Evolutionary conservation across 2,329 filamentous ascomycete genomes (phyloP), one percentile per base, ranked within the genome.

Genomic region (Thielaviopsis ethacetica): DNA sequence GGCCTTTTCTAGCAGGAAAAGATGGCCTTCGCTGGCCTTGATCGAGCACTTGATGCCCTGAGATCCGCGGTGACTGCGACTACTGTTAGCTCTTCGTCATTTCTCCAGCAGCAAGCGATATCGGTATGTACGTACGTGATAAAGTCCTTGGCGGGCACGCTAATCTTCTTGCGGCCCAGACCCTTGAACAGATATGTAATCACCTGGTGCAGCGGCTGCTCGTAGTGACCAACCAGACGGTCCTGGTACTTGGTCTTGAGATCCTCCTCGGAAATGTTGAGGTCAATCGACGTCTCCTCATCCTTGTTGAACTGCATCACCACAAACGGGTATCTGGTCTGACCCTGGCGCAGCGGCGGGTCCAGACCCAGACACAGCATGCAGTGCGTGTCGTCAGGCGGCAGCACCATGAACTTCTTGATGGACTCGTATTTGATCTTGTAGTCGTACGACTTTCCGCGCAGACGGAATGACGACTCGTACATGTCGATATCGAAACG

Each of bases 401-500:
- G 93, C 5, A 98, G 82, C 30, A 97, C 81, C 84, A 98, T 96
- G 70, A 97, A 97, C 71, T 97, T 97, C 78, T 98, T 98, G 74
- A 97, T 90, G 55, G 85, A 83, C 60, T 96, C 88, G 73, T 96
- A 98, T 71, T 96, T 90, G 64, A 98, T 97, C 80, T 98, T 98
- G 82, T 98, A 98, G 75, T 98, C 94, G 76, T 98, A 98, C 24
- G 93, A 98, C 75, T 98, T 98, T 67, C 93, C 93, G 64, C 93
- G 91, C 62, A 98, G 80, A 63, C 93, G 86, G 80, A 98, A 97
- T 1, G 93, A 97, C 17, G 83, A 85, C 72, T 97, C 93, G 79
- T 98, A 98, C 86, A 98, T 95, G 71, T 98, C 93, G 74, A 98
- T 95, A 71, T 97, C 93, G 78, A 98, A 98, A 65, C 93, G 91